A percentile compares a stretch with the other conserved stretches of the same genome.
Evolutionary conservation across 1,284 basidiomycete genomes (phyloP).

Genomic region (Cystobasidiaceae sp.): DNA sequence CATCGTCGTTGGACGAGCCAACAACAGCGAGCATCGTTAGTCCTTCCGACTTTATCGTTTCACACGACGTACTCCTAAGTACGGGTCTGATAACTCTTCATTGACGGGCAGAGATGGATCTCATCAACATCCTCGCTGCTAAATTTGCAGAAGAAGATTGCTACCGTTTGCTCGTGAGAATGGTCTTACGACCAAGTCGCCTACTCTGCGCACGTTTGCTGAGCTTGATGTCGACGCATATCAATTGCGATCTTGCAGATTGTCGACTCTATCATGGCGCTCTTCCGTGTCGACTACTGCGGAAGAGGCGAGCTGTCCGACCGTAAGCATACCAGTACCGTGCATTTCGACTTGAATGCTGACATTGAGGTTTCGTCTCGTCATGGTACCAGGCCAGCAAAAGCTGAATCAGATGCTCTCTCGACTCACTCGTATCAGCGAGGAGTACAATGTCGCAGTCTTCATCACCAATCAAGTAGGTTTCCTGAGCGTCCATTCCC

Average conservation of each 20-base stretch:
- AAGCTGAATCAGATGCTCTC: constrained; percentile 71
- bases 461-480: constrained; percentile 91
- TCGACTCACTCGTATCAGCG: constrained; percentile 57
- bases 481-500: too few species aligned
- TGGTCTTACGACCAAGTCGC: constrained; percentile 39
- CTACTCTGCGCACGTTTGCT: background rate
- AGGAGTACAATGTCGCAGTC: constrained; percentile 63
- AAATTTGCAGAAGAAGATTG: constrained; percentile 42
- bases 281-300: constrained; percentile 86
- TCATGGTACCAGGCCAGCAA: constrained; percentile 44
- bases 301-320: constrained; percentile 88
- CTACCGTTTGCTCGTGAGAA: constrained; percentile 55
- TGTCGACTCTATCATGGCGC: constrained; percentile 89
- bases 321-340: too few species aligned
- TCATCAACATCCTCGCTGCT: constrained; percentile 73
- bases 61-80: background rate
- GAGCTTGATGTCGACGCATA: too few species aligned
- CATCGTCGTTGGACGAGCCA: constrained; percentile 69
- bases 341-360: too few species aligned
- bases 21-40: constrained; percentile 77
- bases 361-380: too few species aligned
- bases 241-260: too few species aligned
- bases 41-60: background rate
- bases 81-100: constrained; percentile 21
- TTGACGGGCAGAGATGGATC: constrained; percentile 62